phyloP scores from a whole-genome alignment of 2,329 filamentous ascomycete genomes.

The Dissoconium aciculare region DNA sequence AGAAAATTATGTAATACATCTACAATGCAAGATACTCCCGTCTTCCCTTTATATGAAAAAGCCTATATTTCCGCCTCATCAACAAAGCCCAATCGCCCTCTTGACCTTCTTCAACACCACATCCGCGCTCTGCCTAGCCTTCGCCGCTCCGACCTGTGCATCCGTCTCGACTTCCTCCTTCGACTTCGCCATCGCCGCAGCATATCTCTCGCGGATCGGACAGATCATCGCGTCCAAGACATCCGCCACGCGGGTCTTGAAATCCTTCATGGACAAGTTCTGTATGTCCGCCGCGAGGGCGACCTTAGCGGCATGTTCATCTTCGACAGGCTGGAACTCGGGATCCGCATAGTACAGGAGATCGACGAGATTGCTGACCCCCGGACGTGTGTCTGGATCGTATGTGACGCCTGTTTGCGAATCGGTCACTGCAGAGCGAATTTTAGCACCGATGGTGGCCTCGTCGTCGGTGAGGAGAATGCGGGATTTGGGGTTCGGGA shows the following conservation, averaged over 20 bases:
- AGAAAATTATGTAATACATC: no score
- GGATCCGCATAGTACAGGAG: conserved; percentile 49
- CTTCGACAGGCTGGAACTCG: conserved; percentile 22
- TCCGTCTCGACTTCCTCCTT: conserved; percentile 44
- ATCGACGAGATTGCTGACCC: conserved; percentile 74
- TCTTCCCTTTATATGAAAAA: no score
- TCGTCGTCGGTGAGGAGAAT: conserved; percentile 67
- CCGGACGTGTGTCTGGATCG: conserved; percentile 54
- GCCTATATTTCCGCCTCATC: no score
- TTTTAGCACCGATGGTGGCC: conserved; percentile 50
- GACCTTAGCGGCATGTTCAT: conserved; percentile 25
- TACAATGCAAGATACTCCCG: no score
- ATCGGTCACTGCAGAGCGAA: conserved; percentile 66
- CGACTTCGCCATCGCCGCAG: conserved; percentile 37
- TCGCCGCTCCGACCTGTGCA: conserved; percentile 39
- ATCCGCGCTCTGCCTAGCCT: conserved; percentile 47
- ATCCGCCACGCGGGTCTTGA: conserved; percentile 51
- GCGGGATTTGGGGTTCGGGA: conserved; percentile 53
- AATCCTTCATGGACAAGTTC: conserved; percentile 35
- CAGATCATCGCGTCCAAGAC: conserved; percentile 40
- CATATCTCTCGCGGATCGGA: conserved; percentile 43
- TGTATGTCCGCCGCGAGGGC: conserved; percentile 34
- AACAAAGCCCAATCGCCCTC: conserved; percentile 28
- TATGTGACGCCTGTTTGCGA: conserved; percentile 53
- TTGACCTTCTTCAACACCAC: conserved; percentile 34